phyloP scores from a whole-genome alignment of 768 basidiomycete genomes.

The Leccinum olivaceopallidum region DNA sequence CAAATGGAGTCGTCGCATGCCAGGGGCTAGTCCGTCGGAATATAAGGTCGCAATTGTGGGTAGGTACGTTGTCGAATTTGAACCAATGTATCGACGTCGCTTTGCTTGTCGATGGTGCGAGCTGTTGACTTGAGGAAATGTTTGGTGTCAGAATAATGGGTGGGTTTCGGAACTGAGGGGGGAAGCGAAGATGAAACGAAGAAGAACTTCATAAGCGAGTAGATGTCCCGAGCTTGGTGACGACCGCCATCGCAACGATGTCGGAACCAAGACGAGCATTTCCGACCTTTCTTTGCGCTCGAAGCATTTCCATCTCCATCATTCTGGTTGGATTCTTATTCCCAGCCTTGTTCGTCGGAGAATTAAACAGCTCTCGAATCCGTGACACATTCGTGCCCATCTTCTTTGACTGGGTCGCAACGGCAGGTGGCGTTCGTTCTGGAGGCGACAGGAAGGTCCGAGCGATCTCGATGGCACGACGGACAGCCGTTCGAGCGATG shows the following conservation, averaged over 20 bases:
- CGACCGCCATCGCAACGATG: neutral
- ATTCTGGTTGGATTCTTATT: conserved; percentile 1
- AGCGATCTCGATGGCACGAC: neutral
- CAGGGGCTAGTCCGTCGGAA: too few relatives aligned
- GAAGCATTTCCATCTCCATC: conserved; percentile 11
- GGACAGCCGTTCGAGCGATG: neutral
- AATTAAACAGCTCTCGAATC: conserved; percentile 3
- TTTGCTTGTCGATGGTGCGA: too few relatives aligned
- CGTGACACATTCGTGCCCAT: neutral
- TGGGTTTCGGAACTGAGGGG: too few relatives aligned
- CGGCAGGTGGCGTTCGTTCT: too few relatives aligned
- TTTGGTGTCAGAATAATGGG: too few relatives aligned
- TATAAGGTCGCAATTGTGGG: too few relatives aligned
- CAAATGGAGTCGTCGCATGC: too few relatives aligned
- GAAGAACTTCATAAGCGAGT: too few relatives aligned
- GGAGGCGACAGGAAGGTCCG: neutral
- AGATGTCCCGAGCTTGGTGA: neutral
- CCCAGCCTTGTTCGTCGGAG: conserved; percentile 5
- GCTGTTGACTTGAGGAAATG: too few relatives aligned
- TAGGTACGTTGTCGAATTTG: too few relatives aligned
- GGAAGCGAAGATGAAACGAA: too few relatives aligned
- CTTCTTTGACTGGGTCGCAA: neutral
- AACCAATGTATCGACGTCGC: too few relatives aligned
- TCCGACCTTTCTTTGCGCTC: conserved; percentile 6
- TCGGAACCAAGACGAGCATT: neutral